Conservation (phyloP, 805 yeast species). For the Jamesozyma spencerorum region DNA sequence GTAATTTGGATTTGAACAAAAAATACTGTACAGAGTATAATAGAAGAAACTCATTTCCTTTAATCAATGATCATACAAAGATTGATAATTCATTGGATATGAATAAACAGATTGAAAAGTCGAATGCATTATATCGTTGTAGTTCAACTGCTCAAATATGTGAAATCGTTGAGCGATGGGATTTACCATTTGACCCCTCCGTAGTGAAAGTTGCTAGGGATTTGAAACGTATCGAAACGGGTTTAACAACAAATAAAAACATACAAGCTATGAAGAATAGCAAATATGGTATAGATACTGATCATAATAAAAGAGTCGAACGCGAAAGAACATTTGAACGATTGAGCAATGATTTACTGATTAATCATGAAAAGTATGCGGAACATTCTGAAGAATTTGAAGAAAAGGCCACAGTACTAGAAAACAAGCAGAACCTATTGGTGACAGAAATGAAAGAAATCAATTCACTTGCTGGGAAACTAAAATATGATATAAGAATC, state of each 20-base stretch:
- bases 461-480: constrained; percentile 43
- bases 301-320: neutral
- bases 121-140: constrained; percentile 12
- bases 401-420: constrained; percentile 14
- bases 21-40: constrained; percentile 20
- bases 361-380: constrained; percentile 12
- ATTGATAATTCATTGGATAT: neutral
- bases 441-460: constrained; percentile 6
- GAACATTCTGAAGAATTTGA: constrained; percentile 15
- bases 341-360: constrained; percentile 8
- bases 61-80: constrained; percentile 7
- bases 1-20: constrained; percentile 2
- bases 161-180: constrained; percentile 22
- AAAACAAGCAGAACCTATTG: constrained; percentile 28
- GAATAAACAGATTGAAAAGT: neutral
- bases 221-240: constrained; percentile 2
- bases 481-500: constrained; percentile 58
- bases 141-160: constrained; percentile 21
- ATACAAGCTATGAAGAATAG: constrained; percentile 1
- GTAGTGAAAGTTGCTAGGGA: constrained; percentile 24
- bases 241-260: constrained; percentile 1
- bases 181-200: constrained; percentile 27
- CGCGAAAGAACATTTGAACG: constrained; percentile 8
- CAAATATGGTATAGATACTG: neutral
- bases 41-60: constrained; percentile 23